These are phyloP conservation scores for Avena atlantica DNA, from an alignment of 176 grass and related monocot species.

Conservation along the genomic window DNA sequence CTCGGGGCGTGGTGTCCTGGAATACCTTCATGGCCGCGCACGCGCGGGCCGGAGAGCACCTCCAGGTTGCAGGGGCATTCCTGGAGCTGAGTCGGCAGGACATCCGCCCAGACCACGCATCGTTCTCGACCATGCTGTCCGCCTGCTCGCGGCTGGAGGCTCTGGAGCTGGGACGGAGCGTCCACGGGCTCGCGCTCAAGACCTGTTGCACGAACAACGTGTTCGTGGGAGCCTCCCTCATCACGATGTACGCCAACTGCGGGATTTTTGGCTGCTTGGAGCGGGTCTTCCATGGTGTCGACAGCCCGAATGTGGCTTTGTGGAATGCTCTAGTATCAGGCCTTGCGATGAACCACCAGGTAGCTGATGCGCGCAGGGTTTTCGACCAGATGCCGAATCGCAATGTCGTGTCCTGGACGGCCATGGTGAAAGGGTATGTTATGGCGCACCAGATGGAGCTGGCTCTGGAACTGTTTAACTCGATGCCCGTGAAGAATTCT, in stretches of 20 bases:
- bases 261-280: slow-evolving; percentile 37
- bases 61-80: slow-evolving; percentile 10
- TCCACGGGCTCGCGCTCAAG: slow-evolving; percentile 58
- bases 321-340: slow-evolving; percentile 73
- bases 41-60: slow-evolving; percentile 16
- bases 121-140: slow-evolving; percentile 49
- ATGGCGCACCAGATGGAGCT: slow-evolving; percentile 24
- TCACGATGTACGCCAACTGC: slow-evolving; percentile 67
- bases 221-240: slow-evolving; percentile 66
- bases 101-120: slow-evolving; percentile 48
- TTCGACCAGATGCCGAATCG: slow-evolving; percentile 54
- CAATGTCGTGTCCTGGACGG: slow-evolving; percentile 79
- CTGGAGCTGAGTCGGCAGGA: slow-evolving; percentile 20
- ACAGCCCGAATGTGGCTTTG: slow-evolving; percentile 46
- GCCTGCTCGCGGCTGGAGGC: slow-evolving; percentile 46
- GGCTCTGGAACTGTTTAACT: slow-evolving; percentile 57
- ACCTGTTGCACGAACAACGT: slow-evolving; percentile 33
- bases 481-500: slow-evolving; percentile 66
- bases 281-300: slow-evolving; percentile 28
- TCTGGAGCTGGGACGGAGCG: slow-evolving; percentile 45
- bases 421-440: slow-evolving; percentile 62
- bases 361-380: slow-evolving; percentile 51
- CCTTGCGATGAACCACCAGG: slow-evolving; percentile 47
- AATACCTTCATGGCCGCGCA: slow-evolving; percentile 66
- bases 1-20: slow-evolving; percentile 57